These are phyloP conservation scores for Neoboletus magnificus DNA, from an alignment of 768 basidiomycete species.

Conservation along the genomic window DNA sequence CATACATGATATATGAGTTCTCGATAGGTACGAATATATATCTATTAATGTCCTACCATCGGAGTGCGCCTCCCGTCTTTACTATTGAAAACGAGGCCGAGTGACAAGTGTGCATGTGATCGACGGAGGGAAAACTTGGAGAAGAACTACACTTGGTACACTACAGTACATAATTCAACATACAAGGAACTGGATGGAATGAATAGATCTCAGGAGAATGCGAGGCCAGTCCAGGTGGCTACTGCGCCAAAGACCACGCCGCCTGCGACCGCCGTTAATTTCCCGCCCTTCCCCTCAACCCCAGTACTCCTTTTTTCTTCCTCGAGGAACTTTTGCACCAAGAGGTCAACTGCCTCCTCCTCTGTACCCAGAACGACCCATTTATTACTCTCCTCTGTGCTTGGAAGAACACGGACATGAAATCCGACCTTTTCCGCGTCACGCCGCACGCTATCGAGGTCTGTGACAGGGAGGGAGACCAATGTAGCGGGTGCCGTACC, in stretches of 20 bases:
- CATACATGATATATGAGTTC: background rate
- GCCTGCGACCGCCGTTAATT: constrained; percentile 48
- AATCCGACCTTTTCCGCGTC: constrained; percentile 45
- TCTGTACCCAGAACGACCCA: constrained; percentile 55
- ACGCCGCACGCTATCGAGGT: constrained; percentile 39
- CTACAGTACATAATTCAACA: background rate
- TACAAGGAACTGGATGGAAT: background rate
- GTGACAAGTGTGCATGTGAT: too few species aligned
- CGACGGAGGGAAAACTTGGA: background rate
- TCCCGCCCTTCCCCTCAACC: constrained; percentile 18
- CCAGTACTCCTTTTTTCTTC: constrained; percentile 26
- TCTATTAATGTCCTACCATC: constrained; percentile 1
- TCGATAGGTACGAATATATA: background rate
- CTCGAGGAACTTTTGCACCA: constrained; percentile 28
- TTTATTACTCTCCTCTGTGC: constrained; percentile 32
- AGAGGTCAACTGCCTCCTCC: constrained; percentile 40
- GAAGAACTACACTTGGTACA: background rate
- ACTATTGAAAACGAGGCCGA: background rate
- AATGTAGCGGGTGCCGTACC: constrained; percentile 42
- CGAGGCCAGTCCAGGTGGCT: constrained; percentile 57
- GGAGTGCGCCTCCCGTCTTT: background rate
- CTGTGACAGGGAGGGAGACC: constrained; percentile 45
- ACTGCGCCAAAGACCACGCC: constrained; percentile 61
- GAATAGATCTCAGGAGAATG: constrained; percentile 39
- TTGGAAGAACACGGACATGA: constrained; percentile 38